phyloP scores from a whole-genome alignment of 1,284 basidiomycete genomes.

The Butyriboletus appendiculatus region DNA sequence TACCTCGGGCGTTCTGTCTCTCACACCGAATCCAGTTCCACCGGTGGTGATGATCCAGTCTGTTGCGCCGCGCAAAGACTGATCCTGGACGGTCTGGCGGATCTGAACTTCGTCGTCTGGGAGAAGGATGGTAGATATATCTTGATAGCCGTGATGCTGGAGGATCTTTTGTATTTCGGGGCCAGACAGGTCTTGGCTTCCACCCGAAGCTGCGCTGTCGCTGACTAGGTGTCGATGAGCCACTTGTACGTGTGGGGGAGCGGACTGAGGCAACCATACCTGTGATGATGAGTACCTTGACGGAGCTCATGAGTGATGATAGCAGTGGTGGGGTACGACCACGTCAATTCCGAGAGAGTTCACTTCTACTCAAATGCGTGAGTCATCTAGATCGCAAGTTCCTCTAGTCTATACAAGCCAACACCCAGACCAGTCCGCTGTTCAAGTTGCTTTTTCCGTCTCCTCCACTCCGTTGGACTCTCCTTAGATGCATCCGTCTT shows the following conservation, averaged over 20 bases:
- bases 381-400: conserved; percentile 53
- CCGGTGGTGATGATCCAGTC: conserved; percentile 83
- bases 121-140: conserved; percentile 45
- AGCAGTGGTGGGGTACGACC: too few relatives aligned
- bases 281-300: conserved; percentile 29
- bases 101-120: conserved; percentile 65
- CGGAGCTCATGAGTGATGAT: conserved; percentile 18
- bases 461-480: conserved; percentile 53
- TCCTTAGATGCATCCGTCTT: conserved; percentile 38
- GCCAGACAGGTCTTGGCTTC: conserved; percentile 62
- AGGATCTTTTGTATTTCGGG: conserved; percentile 59
- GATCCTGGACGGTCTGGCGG: conserved; percentile 45
- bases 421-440: conserved; percentile 55
- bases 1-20: conserved; percentile 84
- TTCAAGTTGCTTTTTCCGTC: conserved; percentile 51
- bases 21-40: conserved; percentile 82
- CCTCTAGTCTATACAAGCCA: conserved; percentile 70
- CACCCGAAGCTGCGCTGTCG: conserved; percentile 61
- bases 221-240: conserved; percentile 50
- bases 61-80: conserved; percentile 46
- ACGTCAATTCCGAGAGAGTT: not conserved
- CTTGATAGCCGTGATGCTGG: conserved; percentile 40
- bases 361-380: not conserved
- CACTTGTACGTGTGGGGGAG: not conserved
- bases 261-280: conserved; percentile 14